Base-by-base conservation (phyloP, 1,284 basidiomycete species). In the Fomitiporia mediterranea region DNA sequence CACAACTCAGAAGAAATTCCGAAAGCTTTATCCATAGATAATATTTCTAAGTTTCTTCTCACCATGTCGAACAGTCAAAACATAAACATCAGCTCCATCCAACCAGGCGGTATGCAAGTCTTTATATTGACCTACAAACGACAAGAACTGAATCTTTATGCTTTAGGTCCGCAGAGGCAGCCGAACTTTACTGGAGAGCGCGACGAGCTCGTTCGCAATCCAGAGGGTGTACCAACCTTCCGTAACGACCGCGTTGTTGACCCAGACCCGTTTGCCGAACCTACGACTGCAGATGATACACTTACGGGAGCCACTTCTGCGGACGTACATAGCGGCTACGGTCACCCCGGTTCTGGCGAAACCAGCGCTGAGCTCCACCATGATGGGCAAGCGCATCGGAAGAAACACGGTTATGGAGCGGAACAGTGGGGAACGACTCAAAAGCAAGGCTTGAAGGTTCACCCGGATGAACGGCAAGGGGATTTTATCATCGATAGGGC, bases 301-400 rank as follows among this genome's bases (percentile, higher is more conserved):
- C 42, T 66, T 15, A 61, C 56, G 5, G 61, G 63, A 13, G 67
- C 69, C 37, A 72, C 70, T 30, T 72, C 70, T 13, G 50, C 64
- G 50, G 68, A 70, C 59, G 68, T 73, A n/a, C 58, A 71, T 60
- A 38, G 37, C 23, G 66, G 67, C 11, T 51, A 66, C 32, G 71
- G 72, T 2, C 64, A 66, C 55, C 72, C 72, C 15, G 62, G 62
- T n/a, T 35, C 59, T 9, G 70, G 69, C 13, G 60, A 65, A 67
- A 67, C 64, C 38, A 70, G 69, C 53, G 56, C 62, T 21, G 70
- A 72, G 64, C 17, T 64, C 28, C 69, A 67, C 58, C 69, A 70
- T 52, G 67, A 70, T 49, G 71, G 70, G 2, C 42, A 63, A 47
- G 17, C 50, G 19, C 64, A 68, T 21, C 64, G 69, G 25, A 71